phyloP scores from a whole-genome alignment of 805 yeast species.

The Cyberlindnera maclurae region DNA sequence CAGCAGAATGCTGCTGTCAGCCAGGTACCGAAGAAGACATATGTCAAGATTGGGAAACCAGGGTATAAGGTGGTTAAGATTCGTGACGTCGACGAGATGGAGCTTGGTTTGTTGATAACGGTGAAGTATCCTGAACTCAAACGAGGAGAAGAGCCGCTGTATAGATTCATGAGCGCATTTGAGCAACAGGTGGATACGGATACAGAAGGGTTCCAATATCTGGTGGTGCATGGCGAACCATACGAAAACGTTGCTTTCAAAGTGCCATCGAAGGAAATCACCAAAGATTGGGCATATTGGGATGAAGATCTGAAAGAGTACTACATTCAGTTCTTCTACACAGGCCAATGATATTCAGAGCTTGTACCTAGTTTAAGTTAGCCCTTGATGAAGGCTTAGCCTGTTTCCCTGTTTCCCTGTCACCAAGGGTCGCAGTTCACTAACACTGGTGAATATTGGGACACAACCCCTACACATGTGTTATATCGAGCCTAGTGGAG shows the following conservation, averaged over 20 bases:
- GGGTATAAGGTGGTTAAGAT: constrained; percentile 61
- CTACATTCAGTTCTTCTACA: constrained; percentile 64
- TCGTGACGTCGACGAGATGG: constrained; percentile 47
- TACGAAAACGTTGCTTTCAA: constrained; percentile 76
- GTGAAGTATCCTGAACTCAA: constrained; percentile 47
- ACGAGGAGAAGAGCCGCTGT: constrained; percentile 46
- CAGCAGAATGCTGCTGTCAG: constrained; percentile 15
- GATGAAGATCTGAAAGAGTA: constrained; percentile 63
- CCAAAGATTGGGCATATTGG: constrained; percentile 58
- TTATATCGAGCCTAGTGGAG: no score
- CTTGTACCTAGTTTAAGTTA: no score
- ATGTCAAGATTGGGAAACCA: constrained; percentile 58
- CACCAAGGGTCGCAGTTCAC: no score
- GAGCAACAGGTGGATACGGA: constrained; percentile 52
- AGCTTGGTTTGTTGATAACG: constrained; percentile 61
- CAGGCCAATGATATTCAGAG: constrained; percentile 6
- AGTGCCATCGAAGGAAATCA: constrained; percentile 53
- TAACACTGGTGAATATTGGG: no score
- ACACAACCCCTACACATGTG: no score
- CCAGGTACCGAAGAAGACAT: constrained; percentile 13
- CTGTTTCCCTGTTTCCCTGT: no score
- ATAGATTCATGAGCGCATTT: constrained; percentile 68
- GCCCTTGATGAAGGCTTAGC: no score
- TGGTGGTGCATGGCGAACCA: constrained; percentile 84
- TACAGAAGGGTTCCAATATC: constrained; percentile 47